Base-by-base conservation (phyloP, 345 rosid species). In the Bruguiera sexangula region DNA sequence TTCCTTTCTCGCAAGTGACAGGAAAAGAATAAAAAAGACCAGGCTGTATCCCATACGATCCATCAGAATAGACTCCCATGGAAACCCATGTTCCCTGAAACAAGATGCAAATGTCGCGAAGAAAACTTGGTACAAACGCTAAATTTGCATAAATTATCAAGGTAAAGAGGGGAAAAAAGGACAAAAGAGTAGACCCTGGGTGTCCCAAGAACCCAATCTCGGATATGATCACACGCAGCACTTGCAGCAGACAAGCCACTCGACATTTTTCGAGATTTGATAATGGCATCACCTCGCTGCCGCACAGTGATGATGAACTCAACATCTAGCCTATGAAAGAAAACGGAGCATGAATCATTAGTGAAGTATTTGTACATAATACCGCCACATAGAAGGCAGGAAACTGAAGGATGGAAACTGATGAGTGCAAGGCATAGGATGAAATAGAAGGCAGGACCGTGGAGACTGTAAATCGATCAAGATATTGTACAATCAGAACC, bases 31-130 rank as follows among this genome's bases (percentile, higher is more conserved):
- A 91, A 21, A 93, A 60, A 61, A 93, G 74, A 37, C 98, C 98
- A 16, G 90, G 68, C 32, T 69, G 84, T 52, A 89, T 81, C 16
- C 90, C 87, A 36, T 89, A 93, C 27, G 97, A 93, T 16, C 97
- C 97, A 76, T 93, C 97, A n/a, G 94, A 93, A 51, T 71, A 86
- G 39, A 93, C 98, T 60, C 97, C 98, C 97, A 88, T 90, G 32
- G 98, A 93, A 30, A 85, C 91, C 93, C 92, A 89, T 27, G 80
- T 83, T 39, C 98, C 97, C 92, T 89, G 52, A 34, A 27, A 11
- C 11, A 51, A 61, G 34, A 69, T 18, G 32, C 21, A 55, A 22
- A 27, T 30, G 8, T 8, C 65, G 52, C 16, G 65, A 60, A 53
- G 20, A 31, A 36, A 0, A 13, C 27, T 58, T 54, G 5, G 8